Evolutionary conservation across 352 stramenopile species (phyloP), one percentile per base, ranked within the genome.

Genomic region (Albugo candida): DNA sequence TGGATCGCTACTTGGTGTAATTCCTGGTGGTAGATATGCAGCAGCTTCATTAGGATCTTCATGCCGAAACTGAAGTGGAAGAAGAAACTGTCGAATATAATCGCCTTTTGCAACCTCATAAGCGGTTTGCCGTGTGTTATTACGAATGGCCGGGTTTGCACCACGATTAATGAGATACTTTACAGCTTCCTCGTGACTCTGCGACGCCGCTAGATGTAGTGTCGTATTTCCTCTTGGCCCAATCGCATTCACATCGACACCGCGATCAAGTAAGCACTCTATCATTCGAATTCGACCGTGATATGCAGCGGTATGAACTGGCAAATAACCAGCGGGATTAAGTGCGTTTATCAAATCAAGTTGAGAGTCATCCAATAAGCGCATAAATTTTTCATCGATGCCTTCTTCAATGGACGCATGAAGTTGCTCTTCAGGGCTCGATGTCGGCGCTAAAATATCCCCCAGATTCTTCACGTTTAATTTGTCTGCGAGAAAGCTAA

Each of bases 381-480:
- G 54, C 37, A 67, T 24, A 39, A 91, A 81, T 58, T 86, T 88
- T 40, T 83, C 74, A 8, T 67, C 38, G 16, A 83, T 49, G 0
- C 77, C 80, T 14, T 71, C 63, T 46, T 86, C 79, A 42, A 93
- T 85, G 3, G 79, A 65, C 16, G 64, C 56, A 48, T 89, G 76
- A 35, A 92, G 63, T 52, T 89, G 72, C 58, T 92, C 76, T 58
- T 89, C 76, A n/a, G 74, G 76, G 48, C 73, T 88, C 50, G 84
- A 67, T 46, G 81, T 84, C 2, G 81, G 81, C 54, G 81, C 81
- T 54, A 93, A 58, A 49, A 91, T 69, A 67, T 91, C 74, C 48
- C 76, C 81, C 59, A 93, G 49, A 52, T 83, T 86, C 63, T 87
- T 89, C 43, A 92, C 74, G 39, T 93, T 93, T 54, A 91, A 71